phyloP scores from a whole-genome alignment of 2,329 filamentous ascomycete genomes.

The Colletotrichum sp. region DNA sequence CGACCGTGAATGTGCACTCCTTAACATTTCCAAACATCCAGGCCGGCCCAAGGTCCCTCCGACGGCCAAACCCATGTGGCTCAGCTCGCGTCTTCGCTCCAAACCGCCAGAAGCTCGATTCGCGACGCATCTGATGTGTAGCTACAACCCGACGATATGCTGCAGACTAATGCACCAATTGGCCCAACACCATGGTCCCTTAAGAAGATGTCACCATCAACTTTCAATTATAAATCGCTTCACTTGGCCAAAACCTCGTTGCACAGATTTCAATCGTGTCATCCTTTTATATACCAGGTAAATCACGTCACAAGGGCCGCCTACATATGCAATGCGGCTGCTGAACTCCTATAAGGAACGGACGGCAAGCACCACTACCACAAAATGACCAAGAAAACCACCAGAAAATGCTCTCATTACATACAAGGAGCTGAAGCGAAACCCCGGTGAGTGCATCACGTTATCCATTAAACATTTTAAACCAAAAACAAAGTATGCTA shows the following conservation, averaged over 20 bases:
- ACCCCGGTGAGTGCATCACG: background rate
- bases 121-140: background rate
- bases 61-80: background rate
- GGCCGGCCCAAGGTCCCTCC: background rate
- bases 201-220: background rate
- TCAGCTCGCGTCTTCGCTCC: background rate
- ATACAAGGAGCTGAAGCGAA: constrained; percentile 3
- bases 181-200: background rate
- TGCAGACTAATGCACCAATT: background rate
- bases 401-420: constrained; percentile 4
- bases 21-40: background rate
- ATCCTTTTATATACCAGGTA: background rate
- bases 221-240: background rate
- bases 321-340: background rate
- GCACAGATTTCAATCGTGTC: background rate
- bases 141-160: background rate
- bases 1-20: rapidly evolving
- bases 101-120: background rate
- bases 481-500: background rate
- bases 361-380: constrained; percentile 22
- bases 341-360: constrained; percentile 2
- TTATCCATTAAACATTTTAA: background rate
- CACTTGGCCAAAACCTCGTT: background rate
- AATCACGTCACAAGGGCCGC: background rate
- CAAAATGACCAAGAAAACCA: background rate